These are phyloP conservation scores for Isabelozyma gotoi DNA, from an alignment of 805 yeast species.

Conservation along the genomic window DNA sequence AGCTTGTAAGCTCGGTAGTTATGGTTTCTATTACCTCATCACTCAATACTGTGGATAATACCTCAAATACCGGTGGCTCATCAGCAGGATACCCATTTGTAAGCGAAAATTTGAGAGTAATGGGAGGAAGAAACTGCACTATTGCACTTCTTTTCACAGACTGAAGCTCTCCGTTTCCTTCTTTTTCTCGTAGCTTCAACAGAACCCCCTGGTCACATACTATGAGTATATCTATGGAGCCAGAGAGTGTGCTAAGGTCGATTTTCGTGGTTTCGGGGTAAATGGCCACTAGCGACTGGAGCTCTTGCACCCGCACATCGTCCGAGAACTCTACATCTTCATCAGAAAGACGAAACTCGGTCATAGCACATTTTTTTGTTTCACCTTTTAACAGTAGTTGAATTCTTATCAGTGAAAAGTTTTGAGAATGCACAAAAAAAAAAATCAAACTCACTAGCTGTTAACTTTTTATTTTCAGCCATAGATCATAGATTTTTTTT, in stretches of 20 bases:
- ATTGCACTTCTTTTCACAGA: neutral
- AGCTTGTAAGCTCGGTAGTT: slow-evolving; percentile 12
- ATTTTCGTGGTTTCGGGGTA: slow-evolving; percentile 34
- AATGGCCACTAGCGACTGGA: slow-evolving; percentile 40
- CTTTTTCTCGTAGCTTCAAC: slow-evolving; percentile 5
- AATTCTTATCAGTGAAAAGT: neutral
- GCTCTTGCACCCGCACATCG: slow-evolving; percentile 33
- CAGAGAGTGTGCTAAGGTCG: slow-evolving; percentile 12
- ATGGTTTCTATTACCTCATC: slow-evolving; percentile 12
- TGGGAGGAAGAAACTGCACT: slow-evolving; percentile 28
- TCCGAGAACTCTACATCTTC: slow-evolving; percentile 12
- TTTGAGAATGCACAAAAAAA: too few species aligned
- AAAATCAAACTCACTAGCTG: neutral
- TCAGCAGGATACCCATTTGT: slow-evolving; percentile 36
- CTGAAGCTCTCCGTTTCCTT: too few species aligned
- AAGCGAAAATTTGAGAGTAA: slow-evolving; percentile 25
- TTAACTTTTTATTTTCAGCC: neutral
- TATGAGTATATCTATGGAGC: slow-evolving; percentile 26
- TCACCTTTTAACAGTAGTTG: neutral
- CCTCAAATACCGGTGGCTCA: slow-evolving; percentile 18
- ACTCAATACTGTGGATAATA: slow-evolving; percentile 33
- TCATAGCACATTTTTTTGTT: neutral
- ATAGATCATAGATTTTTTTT: neutral
- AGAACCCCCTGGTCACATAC: slow-evolving; percentile 14
- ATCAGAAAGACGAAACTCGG: neutral